phyloP scores from a whole-genome alignment of 768 basidiomycete species.

The Rhodotorula babjevae region DNA sequence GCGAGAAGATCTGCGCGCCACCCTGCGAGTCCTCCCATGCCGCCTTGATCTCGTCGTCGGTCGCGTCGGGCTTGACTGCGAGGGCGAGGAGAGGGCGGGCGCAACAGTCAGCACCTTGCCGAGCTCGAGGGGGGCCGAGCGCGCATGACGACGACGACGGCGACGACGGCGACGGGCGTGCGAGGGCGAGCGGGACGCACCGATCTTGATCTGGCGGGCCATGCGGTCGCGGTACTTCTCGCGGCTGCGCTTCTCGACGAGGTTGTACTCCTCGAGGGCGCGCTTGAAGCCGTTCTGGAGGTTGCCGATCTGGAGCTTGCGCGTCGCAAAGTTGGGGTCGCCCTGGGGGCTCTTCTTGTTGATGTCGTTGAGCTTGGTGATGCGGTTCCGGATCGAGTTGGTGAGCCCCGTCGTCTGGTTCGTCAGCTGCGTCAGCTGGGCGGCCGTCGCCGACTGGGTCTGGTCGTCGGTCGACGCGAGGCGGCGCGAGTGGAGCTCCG shows the following conservation, averaged over 20 bases:
- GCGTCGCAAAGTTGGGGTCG: constrained; percentile 40
- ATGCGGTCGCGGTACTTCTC: constrained; percentile 52
- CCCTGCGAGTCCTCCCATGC: constrained; percentile 39
- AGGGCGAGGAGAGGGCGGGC: neutral
- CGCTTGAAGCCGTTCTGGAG: constrained; percentile 51
- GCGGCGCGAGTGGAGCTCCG: constrained; percentile 45
- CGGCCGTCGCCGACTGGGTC: constrained; percentile 29
- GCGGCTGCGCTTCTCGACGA: constrained; percentile 51
- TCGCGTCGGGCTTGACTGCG: constrained; percentile 43
- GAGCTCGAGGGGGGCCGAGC: too few relatives aligned
- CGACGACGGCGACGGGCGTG: too few relatives aligned
- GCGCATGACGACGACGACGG: neutral
- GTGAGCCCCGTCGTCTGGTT: constrained; percentile 44
- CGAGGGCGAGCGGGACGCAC: constrained; percentile 28
- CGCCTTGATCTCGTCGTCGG: constrained; percentile 41
- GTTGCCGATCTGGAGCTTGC: constrained; percentile 46
- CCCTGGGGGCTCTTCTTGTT: constrained; percentile 45
- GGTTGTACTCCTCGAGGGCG: constrained; percentile 51
- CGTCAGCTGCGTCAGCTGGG: constrained; percentile 40
- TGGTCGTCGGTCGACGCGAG: constrained; percentile 45
- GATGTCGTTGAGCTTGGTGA: constrained; percentile 49
- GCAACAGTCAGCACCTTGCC: too few relatives aligned
- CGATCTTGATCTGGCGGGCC: constrained; percentile 53
- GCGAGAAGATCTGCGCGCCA: constrained; percentile 40
- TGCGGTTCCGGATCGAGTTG: constrained; percentile 48